phyloP scores from a whole-genome alignment of 768 basidiomycete species.

The Leccinum obscurum region DNA sequence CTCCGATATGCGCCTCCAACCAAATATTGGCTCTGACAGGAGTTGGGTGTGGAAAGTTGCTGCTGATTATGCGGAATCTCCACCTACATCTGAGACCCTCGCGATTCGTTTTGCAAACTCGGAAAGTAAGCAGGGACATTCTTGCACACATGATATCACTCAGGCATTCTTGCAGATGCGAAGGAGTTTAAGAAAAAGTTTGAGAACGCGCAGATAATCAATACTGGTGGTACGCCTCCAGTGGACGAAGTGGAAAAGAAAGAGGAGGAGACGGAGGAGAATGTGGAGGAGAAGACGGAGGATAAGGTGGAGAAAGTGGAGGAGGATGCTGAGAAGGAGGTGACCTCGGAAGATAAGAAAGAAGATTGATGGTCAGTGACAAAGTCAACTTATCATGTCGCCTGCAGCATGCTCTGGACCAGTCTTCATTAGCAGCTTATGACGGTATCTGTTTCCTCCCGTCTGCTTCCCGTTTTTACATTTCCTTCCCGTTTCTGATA shows the following conservation, averaged over 20 bases:
- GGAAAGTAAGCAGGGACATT: conserved; percentile 69
- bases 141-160: conserved; percentile 2
- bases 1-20: conserved; percentile 89
- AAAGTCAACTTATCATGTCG: conserved; percentile 5
- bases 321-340: conserved; percentile 35
- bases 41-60: conserved; percentile 99
- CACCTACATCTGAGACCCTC: conserved; percentile 90
- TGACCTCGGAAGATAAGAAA: conserved; percentile 31
- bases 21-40: conserved; percentile 97
- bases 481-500: conserved; percentile 18
- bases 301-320: conserved; percentile 29
- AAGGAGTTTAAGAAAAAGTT: conserved; percentile 86
- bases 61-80: conserved; percentile 91
- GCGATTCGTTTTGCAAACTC: conserved; percentile 98
- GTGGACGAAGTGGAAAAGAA: conserved; percentile 25
- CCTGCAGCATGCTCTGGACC: conserved; percentile 6
- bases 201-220: conserved; percentile 77
- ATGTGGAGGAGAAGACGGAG: conserved; percentile 22
- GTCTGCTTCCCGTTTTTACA: conserved; percentile 12
- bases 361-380: conserved; percentile 28
- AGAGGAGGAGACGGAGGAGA: conserved; percentile 32
- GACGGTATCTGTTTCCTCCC: conserved; percentile 5
- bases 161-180: conserved; percentile 57
- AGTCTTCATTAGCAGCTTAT: conserved; percentile 12
- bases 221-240: conserved; percentile 38